These are phyloP conservation scores for Lichtheimia ramosa DNA, from an alignment of 371 early-diverging fungal genomes.

Conservation along the genomic window DNA sequence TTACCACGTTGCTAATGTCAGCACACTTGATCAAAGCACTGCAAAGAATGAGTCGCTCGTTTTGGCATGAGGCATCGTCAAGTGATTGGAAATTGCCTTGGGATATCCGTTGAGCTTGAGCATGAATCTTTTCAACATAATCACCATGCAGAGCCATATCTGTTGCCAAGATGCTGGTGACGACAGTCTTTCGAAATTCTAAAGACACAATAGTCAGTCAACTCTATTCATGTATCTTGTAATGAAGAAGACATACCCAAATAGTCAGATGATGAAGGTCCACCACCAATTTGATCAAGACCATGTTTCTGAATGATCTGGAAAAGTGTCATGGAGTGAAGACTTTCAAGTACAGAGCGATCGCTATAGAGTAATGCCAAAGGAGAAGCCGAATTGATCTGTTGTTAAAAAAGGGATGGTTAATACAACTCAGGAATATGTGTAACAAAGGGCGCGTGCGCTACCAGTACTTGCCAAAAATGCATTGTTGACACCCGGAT, in stretches of 20 bases:
- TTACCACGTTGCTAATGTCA: constrained; percentile 76
- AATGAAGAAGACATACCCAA: constrained; percentile 18
- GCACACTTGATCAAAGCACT: constrained; percentile 82
- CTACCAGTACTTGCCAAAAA: constrained; percentile 53
- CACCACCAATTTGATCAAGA: constrained; percentile 40
- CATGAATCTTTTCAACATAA: constrained; percentile 70
- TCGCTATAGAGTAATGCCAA: constrained; percentile 91
- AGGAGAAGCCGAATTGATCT: constrained; percentile 70
- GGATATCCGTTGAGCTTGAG: constrained; percentile 50
- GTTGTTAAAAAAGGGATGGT: not conserved
- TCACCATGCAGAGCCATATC: constrained; percentile 81
- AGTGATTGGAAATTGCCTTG: constrained; percentile 9
- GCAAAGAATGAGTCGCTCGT: constrained; percentile 57
- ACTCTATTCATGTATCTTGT: not conserved
- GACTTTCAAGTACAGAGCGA: constrained; percentile 89
- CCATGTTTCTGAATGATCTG: constrained; percentile 72
- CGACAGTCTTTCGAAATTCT: constrained; percentile 70
- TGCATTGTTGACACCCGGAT: constrained; percentile 81
- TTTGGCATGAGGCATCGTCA: constrained; percentile 21
- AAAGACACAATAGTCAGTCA: constrained; percentile 8
- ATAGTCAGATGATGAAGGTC: constrained; percentile 25
- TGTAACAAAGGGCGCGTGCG: not conserved
- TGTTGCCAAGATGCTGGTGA: constrained; percentile 76
- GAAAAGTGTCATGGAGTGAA: constrained; percentile 86
- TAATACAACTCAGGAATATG: not conserved